Evolutionary conservation across 768 basidiomycete genomes (phyloP), one percentile per base, ranked within the genome.

Genomic region (Galerina marginata): DNA sequence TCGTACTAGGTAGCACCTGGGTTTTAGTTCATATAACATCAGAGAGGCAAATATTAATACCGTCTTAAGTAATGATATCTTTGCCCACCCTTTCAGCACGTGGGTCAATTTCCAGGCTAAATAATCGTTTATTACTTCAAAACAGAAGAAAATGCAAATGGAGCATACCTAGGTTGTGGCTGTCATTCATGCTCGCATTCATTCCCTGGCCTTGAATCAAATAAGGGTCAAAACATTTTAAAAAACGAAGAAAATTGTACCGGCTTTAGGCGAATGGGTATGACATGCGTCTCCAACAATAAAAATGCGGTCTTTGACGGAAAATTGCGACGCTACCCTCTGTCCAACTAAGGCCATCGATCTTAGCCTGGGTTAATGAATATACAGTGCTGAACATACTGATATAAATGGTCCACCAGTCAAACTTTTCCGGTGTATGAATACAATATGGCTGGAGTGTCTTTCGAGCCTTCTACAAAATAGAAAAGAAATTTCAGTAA

Each of bases 241-340:
- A 15, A 45, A 39, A 14, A 7, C 29, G 15, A n/a, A 23, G 5
- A 6, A n/a, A 33, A 20, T 49, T 75, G 44, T 46, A 85, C 87
- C 85, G 61, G 85, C 86, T 74, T 88, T 89, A 0, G 86, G 86
- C 0, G 84, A 87, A 71, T 87, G 86, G 1, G 86, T 87, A 67
- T 87, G 87, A 59, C 88, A 90, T 0, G 89, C 90, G 69, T 91
- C 91, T 0, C 91, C 91, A 1, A 85, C 87, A 56, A 93, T 91
- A 70, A 92, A 92, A 1, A 91, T 81, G 0, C 91, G 82, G 2
- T 89, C 80, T n/a, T 83, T 69, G 2, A 81, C 73, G 23, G 85
- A 84, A 70, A 82, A 92, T 10, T 74, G 77, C 5, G 87, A 82
- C 6, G 90, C 89, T 1, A 92, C 86, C 11, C 90, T 84, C 67